Evolutionary conservation across 148 eudicot species (phyloP).

Genomic region (Cornus controversa): DNA sequence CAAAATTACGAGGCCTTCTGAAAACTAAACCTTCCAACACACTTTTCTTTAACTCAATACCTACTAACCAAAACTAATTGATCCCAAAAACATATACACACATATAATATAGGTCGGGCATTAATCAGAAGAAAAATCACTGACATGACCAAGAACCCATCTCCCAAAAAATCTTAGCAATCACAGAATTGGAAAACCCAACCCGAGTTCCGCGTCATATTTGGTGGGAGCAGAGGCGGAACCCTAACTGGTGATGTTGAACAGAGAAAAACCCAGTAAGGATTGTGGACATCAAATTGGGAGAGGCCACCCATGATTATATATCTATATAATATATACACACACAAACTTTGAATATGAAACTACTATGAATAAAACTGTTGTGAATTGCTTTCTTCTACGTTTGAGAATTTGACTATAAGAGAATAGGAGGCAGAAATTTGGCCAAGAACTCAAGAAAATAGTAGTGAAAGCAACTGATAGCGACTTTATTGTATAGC

Average conservation of each 20-base stretch:
- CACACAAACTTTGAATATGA: too few relatives aligned
- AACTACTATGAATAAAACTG: too few relatives aligned
- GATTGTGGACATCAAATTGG: not conserved
- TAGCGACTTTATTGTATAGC: too few relatives aligned
- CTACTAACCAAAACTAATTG: slow-evolving; percentile 22
- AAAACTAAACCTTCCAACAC: not conserved
- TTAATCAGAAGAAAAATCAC: not conserved
- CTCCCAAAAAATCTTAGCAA: not conserved
- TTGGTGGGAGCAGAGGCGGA: not conserved
- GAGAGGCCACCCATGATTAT: not conserved
- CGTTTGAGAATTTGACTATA: too few relatives aligned
- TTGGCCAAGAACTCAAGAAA: too few relatives aligned
- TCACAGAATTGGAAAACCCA: not conserved
- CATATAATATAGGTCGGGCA: too few relatives aligned
- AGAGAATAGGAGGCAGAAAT: too few relatives aligned
- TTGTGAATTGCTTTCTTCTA: too few relatives aligned
- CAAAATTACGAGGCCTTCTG: slow-evolving; percentile 1
- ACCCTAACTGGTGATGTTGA: not conserved
- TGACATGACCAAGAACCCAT: not conserved
- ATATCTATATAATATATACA: too few relatives aligned
- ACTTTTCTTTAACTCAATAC: not conserved
- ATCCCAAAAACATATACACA: slow-evolving; percentile 8
- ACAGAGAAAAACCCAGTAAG: not conserved
- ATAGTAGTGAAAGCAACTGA: too few relatives aligned
- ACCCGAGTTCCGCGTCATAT: not conserved